Percentiles rank a stretch among this genome's conserved stretches.
Conservation (phyloP, 192 early-diverging fungal species). For the Coemansia sp. region DNA sequence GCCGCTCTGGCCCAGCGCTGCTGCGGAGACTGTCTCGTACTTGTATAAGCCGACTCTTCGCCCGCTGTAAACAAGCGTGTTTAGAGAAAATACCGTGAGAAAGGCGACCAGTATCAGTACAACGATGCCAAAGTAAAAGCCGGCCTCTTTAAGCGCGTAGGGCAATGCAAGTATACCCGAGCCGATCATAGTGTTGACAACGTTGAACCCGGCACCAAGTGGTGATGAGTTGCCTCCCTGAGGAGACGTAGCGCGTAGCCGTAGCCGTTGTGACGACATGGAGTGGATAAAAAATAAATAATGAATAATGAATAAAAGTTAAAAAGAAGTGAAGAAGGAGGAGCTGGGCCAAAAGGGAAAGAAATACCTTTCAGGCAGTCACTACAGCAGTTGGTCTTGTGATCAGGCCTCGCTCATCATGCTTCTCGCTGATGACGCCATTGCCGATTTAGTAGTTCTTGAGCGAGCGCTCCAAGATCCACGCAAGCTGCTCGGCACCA, state of each 20-base stretch:
- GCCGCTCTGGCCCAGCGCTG: constrained; percentile 59
- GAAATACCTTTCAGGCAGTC: neutral
- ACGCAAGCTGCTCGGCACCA: constrained; percentile 48
- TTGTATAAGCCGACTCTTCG: constrained; percentile 57
- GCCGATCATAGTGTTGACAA: constrained; percentile 72
- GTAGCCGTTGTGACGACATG: neutral
- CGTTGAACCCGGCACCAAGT: constrained; percentile 58
- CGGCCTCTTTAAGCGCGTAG: constrained; percentile 64
- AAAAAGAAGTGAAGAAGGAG: neutral
- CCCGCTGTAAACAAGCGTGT: constrained; percentile 60
- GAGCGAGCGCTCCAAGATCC: constrained; percentile 51
- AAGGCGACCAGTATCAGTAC: constrained; percentile 53
- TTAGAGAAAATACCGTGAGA: constrained; percentile 57
- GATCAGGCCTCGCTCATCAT: neutral
- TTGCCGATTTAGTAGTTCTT: constrained; percentile 33
- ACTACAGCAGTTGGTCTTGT: neutral
- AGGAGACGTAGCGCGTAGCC: neutral
- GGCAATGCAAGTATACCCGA: constrained; percentile 70
- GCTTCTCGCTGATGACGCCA: constrained; percentile 2
- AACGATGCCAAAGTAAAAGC: constrained; percentile 62
- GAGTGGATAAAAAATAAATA: constrained; percentile 1
- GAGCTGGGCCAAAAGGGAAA: neutral
- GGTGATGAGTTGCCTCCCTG: constrained; percentile 27
- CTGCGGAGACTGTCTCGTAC: constrained; percentile 54
- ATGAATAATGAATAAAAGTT: constrained; percentile 4